Percentiles rank a stretch among this genome's conserved stretches.
Conservation (phyloP, 1,139 yeast species). For the Hansenula anomala region DNA sequence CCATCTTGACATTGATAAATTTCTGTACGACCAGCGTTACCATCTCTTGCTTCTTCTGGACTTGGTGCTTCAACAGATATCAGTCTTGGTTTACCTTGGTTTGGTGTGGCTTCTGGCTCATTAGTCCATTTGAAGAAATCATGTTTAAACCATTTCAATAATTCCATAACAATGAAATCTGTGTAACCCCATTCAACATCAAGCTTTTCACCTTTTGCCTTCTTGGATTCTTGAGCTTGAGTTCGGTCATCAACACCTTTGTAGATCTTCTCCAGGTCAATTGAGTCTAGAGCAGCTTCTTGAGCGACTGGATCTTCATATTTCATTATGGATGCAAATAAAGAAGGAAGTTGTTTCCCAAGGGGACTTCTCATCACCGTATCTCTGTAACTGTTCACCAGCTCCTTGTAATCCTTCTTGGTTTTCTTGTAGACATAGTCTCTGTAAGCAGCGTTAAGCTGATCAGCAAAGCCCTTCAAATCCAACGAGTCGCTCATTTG, state of each 20-base stretch:
- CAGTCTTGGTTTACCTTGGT: conserved; percentile 30
- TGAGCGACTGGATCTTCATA: conserved; percentile 18
- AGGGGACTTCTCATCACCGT: not conserved
- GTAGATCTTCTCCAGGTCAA: conserved; percentile 29
- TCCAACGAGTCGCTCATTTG: not conserved
- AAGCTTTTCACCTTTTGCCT: not conserved
- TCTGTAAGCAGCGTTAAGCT: conserved; percentile 1
- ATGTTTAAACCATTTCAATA: conserved; percentile 72
- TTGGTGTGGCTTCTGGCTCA: conserved; percentile 40
- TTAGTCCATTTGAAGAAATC: conserved; percentile 84
- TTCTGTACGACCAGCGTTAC: conserved; percentile 52
- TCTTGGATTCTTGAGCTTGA: conserved; percentile 19
- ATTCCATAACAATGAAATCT: conserved; percentile 65
- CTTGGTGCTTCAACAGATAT: conserved; percentile 34
- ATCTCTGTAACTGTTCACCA: not conserved
- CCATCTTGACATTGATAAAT: conserved; percentile 59
- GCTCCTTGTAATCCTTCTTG: not conserved
- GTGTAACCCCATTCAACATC: conserved; percentile 43
- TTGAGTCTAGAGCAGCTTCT: conserved; percentile 29
- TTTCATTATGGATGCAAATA: conserved; percentile 12
- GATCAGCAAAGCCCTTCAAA: not conserved
- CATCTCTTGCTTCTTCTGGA: conserved; percentile 35
- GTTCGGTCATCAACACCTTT: conserved; percentile 33
- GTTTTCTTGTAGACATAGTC: not conserved
- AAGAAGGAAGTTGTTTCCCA: not conserved